Evolutionary conservation across 371 early-diverging fungal species (phyloP).

Genomic region (Syncephalis plumigaleata): DNA sequence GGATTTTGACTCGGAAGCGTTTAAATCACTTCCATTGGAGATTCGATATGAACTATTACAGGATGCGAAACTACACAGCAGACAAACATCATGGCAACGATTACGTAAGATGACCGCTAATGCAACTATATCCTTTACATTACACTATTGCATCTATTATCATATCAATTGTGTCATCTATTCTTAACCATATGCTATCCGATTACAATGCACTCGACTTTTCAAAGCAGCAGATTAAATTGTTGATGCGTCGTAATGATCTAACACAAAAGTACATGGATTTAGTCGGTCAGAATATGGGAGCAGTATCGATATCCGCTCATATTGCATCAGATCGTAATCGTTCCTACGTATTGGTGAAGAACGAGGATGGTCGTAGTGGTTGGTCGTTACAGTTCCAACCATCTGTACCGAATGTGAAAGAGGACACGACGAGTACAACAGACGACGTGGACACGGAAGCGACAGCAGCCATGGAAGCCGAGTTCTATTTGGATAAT

Average conservation of each 20-base stretch:
- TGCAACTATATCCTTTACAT: slow-evolving; percentile 17
- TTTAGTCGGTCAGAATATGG: slow-evolving; percentile 18
- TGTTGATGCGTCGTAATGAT: slow-evolving; percentile 66
- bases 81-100: slow-evolving; percentile 62
- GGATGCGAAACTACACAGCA: slow-evolving; percentile 62
- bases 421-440: background rate
- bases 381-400: slow-evolving; percentile 45
- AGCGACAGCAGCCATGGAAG: background rate
- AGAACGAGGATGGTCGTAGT: slow-evolving; percentile 47
- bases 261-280: slow-evolving; percentile 62
- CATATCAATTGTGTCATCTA: background rate
- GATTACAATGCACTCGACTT: slow-evolving; percentile 66
- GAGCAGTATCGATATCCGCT: slow-evolving; percentile 13
- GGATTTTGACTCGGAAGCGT: slow-evolving; percentile 61
- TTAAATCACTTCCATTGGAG: slow-evolving; percentile 62
- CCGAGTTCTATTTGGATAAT: background rate
- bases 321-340: slow-evolving; percentile 70
- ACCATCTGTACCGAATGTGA: background rate
- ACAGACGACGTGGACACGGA: slow-evolving; percentile 1
- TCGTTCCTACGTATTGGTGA: slow-evolving; percentile 61
- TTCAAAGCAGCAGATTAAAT: slow-evolving; percentile 73
- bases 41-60: slow-evolving; percentile 80
- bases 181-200: background rate
- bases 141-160: background rate
- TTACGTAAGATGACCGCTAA: slow-evolving; percentile 50